phyloP scores from a whole-genome alignment of 1,284 basidiomycete species.

The Acaromyces ingoldii region DNA sequence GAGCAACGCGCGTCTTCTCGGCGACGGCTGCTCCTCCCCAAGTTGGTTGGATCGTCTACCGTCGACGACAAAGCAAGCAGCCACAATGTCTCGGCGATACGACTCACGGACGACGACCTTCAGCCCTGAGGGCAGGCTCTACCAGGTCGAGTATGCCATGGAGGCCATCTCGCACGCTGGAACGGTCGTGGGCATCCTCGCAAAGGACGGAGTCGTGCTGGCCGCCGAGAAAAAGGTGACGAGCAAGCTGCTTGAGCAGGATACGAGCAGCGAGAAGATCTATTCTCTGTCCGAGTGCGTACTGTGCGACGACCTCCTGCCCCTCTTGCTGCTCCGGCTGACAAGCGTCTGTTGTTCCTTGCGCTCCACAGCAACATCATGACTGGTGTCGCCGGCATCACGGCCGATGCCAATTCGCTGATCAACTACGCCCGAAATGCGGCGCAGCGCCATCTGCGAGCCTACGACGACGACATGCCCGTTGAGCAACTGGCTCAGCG shows the following conservation, averaged over 20 bases:
- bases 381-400: constrained; percentile 88
- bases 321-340: background rate
- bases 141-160: constrained; percentile 94
- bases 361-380: constrained; percentile 74
- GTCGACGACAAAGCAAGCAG: too few relatives aligned
- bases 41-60: too few relatives aligned
- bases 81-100: constrained; percentile 47
- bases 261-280: constrained; percentile 89
- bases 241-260: constrained; percentile 91
- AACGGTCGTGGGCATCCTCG: constrained; percentile 88
- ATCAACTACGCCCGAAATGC: constrained; percentile 89
- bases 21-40: too few relatives aligned
- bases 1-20: too few relatives aligned
- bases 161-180: constrained; percentile 96
- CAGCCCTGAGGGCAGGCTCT: constrained; percentile 53
- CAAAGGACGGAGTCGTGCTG: constrained; percentile 83
- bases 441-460: constrained; percentile 78
- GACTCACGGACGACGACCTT: constrained; percentile 48
- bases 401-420: constrained; percentile 94
- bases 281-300: constrained; percentile 74
- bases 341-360: background rate
- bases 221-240: constrained; percentile 99
- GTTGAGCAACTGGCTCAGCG: constrained; percentile 91
- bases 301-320: background rate
- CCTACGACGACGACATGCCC: constrained; percentile 95